Base-by-base conservation (phyloP, 495 filamentous ascomycete genomes). In the Evansstolkia leycettana region DNA sequence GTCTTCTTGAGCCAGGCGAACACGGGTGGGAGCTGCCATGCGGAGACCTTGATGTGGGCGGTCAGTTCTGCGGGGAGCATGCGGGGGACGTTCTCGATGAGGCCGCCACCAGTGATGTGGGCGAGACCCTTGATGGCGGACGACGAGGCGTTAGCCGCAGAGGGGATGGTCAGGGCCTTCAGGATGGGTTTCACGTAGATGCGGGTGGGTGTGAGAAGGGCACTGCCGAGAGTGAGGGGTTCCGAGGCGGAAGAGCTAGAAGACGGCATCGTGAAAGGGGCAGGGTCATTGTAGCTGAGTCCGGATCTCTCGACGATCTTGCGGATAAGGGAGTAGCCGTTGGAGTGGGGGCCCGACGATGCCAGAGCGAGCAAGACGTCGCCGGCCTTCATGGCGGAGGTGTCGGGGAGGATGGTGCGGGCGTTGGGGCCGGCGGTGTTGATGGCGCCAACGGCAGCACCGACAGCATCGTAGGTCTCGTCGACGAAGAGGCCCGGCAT, bases 101-200 rank as follows among this genome's bases (percentile, higher is more conserved):
- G 67, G 5, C 90, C 90, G 36, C 90, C 90, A 18, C 90, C 90
- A 2, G 90, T 98, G 61, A 98, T 94, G 54, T 98, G 90, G 5
- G 89, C 78, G 52, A 95, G 81, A 42, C 90, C 90, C 60, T 89
- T 88, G 51, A 95, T 94, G 72, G 43, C 83, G 78, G 55, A 80
- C 76, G 49, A 86, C 47, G 17, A 76, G 53, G 29, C 62, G 57
- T 31, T 69, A 60, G 31, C 65, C 54, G 47, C 26, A 15, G 51
- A 43, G 52, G 57, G 49, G 33, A 52, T 29, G 28, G 48, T 40
- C 34, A 67, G 65, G 0, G 80, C 72, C 27, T 70, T 70, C 12
- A 96, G 69, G 24, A 87, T 55, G 10, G 78, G 58, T 43, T 73
- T 73, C 37, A 88, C 83, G 58, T 92, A 92, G 56, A 92, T 89